These are phyloP conservation scores for Phytophthora sp. DNA, from an alignment of 352 stramenopile species.

Conservation along the genomic window DNA sequence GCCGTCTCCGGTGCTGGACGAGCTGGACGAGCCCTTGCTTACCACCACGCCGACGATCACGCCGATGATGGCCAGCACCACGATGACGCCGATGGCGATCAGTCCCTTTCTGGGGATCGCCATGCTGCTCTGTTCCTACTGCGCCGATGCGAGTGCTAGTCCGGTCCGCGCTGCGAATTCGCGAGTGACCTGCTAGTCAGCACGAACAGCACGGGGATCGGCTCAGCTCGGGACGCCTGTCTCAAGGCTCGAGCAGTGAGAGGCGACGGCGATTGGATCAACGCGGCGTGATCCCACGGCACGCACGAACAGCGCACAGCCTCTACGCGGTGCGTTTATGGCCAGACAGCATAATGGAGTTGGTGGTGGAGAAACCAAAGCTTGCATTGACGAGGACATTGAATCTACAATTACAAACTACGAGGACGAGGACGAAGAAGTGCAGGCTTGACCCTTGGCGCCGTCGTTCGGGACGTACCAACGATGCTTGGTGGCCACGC, in stretches of 20 bases:
- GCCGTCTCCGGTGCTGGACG: constrained; percentile 27
- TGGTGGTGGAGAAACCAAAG: neutral
- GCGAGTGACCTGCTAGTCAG: constrained; percentile 13
- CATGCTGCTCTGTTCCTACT: constrained; percentile 15
- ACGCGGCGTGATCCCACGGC: constrained; percentile 4
- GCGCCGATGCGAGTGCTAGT: neutral
- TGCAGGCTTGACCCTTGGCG: constrained; percentile 24
- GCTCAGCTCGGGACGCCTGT: constrained; percentile 3
- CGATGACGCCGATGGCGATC: constrained; percentile 42
- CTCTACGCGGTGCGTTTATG: neutral
- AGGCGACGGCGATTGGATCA: constrained; percentile 7
- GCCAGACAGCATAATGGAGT: neutral
- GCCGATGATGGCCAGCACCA: constrained; percentile 49
- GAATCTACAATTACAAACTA: no score
- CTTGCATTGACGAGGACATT: no score
- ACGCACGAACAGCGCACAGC: constrained; percentile 16
- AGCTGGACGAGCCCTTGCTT: constrained; percentile 21
- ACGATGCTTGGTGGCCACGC: constrained; percentile 59
- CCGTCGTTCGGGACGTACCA: constrained; percentile 61
- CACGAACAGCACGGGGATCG: no score
- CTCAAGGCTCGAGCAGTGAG: constrained; percentile 12
- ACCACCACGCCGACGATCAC: constrained; percentile 46
- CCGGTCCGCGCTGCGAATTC: constrained; percentile 19
- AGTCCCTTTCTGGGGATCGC: constrained; percentile 33
- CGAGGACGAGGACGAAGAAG: neutral